A percentile compares a stretch with the other conserved stretches of the same genome.
Evolutionary conservation across 306 rosid genomes (phyloP).

Genomic region (Dalbergia cultrata): DNA sequence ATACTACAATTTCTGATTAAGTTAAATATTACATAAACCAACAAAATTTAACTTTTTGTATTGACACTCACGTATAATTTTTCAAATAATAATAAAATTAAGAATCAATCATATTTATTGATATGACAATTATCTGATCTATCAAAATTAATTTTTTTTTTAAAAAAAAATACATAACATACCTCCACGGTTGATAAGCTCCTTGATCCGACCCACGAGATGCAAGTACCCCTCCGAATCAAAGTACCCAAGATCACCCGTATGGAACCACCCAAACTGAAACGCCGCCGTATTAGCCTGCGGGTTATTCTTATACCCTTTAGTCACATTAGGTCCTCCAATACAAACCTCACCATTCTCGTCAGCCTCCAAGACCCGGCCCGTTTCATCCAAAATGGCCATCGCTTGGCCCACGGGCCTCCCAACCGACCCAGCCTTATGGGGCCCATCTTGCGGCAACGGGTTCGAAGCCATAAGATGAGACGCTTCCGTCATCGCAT

Average conservation of each 20-base stretch:
- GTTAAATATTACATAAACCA: too few relatives aligned
- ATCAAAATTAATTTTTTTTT: too few relatives aligned
- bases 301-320: constrained; percentile 81
- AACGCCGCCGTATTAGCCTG: constrained; percentile 74
- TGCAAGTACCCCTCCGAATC: constrained; percentile 90
- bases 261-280: constrained; percentile 85
- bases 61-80: too few relatives aligned
- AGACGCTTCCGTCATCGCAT: constrained; percentile 95
- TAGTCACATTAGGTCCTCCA: constrained; percentile 80
- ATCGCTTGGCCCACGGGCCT: constrained; percentile 82
- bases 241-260: constrained; percentile 83
- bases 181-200: constrained; percentile 98
- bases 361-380: constrained; percentile 48
- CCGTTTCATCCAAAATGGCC: constrained; percentile 68
- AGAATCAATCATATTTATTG: too few relatives aligned
- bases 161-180: not conserved
- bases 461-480: constrained; percentile 89
- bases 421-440: constrained; percentile 93
- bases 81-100: too few relatives aligned
- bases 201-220: constrained; percentile 96
- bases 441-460: constrained; percentile 75
- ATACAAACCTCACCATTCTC: constrained; percentile 81
- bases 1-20: too few relatives aligned
- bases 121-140: too few relatives aligned
- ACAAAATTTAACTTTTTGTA: too few relatives aligned